Conservation (phyloP, 2,329 filamentous ascomycete genomes). For the Curvularia eragrostidis region DNA sequence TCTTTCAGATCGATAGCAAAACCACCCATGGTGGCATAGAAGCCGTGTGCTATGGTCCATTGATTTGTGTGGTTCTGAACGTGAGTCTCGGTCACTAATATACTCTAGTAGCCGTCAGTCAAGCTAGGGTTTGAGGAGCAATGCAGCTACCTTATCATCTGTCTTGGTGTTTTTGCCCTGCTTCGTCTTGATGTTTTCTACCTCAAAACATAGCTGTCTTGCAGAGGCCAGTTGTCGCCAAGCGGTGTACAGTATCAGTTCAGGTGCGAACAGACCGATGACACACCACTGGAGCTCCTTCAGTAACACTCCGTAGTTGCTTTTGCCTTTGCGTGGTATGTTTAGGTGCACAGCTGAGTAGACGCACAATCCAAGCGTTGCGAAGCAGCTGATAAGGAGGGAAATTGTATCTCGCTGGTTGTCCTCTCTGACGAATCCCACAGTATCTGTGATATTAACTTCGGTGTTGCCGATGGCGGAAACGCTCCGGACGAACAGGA, state of each 20-base stretch:
- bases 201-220: constrained; percentile 12
- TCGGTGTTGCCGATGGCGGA: not conserved
- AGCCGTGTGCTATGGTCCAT: constrained; percentile 23
- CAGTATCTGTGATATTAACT: constrained; percentile 7
- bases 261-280: constrained; percentile 24
- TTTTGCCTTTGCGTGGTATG: constrained; percentile 12
- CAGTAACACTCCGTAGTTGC: constrained; percentile 1
- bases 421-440: constrained; percentile 13
- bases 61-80: not conserved
- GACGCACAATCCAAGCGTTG: constrained; percentile 25
- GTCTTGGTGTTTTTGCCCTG: not conserved
- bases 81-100: not conserved
- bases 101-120: not conserved
- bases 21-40: constrained; percentile 27
- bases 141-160: not conserved
- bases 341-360: constrained; percentile 29
- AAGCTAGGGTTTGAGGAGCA: not conserved
- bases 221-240: constrained; percentile 22
- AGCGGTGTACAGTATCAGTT: constrained; percentile 19
- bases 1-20: constrained; percentile 24
- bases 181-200: constrained; percentile 5
- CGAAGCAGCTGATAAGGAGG: constrained; percentile 19
- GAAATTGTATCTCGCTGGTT: constrained; percentile 8
- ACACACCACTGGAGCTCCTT: constrained; percentile 19
- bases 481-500: not conserved